Base-by-base conservation (phyloP, 495 filamentous ascomycete genomes). In the Corynascus novoguineensis region DNA sequence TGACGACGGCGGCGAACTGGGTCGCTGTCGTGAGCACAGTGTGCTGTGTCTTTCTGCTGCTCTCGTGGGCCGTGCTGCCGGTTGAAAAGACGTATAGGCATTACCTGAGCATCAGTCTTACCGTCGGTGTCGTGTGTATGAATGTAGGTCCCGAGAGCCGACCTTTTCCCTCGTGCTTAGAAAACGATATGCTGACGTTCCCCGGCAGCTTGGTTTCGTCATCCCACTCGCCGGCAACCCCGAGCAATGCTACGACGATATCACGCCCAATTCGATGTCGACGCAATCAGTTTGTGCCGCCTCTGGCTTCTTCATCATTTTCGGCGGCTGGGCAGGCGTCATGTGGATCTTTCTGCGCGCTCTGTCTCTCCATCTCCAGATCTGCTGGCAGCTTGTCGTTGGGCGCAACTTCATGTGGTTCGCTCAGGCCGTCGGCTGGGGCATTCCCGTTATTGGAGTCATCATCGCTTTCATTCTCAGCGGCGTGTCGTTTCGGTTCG, bases 191-290 rank as follows among this genome's bases (percentile, higher is more conserved):
- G 14, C 47, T 53, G 19, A 49, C 32, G 29, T 22, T 0, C 5
- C 25, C 15, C 24, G 1, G 15, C 53, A 75, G 88, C 71, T 90
- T 50, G 92, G 88, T 4, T 96, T 98, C 69, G 89, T 97, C 58
- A 86, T 98, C 37, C 95, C 93, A 9, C 81, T 97, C 35, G 90
- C 83, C 5, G 80, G 84, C 8, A 82, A 87, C 64, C 88, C 92
- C 17, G 70, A 88, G 3, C 83, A 95, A 78, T 98, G 93, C 65
- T 87, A 82, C 64, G 88, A 98, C 62, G 75, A 77, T 29, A 97
- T 98, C 64, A 98, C 93, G 2, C 95, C 93, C 0, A 86, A 96
- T 64, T 89, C 92, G 62, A 96, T 97, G 91, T 81, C 87, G 63
- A 85, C 85, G 11, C 86, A 81, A 64, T 66, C 84, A 1, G 83